Evolutionary conservation across 148 eudicot species (phyloP).

Genomic region (Rheum nobile): DNA sequence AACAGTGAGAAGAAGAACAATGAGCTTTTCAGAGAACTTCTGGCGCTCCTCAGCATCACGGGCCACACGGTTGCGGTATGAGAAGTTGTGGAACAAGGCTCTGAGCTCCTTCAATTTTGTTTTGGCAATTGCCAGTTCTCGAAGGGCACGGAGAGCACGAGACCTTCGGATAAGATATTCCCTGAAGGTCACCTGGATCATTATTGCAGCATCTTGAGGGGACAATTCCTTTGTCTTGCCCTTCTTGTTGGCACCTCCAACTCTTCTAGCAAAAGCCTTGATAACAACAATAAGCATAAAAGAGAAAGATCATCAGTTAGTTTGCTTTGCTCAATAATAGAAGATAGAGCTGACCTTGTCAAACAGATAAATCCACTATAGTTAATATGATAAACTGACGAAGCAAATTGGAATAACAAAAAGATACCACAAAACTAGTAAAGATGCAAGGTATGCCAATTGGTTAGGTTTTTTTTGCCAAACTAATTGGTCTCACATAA

Average conservation of each 20-base stretch:
- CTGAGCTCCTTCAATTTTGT: conserved; percentile 82
- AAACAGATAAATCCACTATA: background rate
- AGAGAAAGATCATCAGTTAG: background rate
- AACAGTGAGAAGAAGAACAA: conserved; percentile 88
- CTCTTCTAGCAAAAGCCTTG: conserved; percentile 76
- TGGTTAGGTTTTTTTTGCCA: background rate
- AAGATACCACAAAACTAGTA: background rate
- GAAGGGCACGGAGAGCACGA: conserved; percentile 73
- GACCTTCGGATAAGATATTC: conserved; percentile 75
- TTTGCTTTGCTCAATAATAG: background rate
- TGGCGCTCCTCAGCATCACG: conserved; percentile 87
- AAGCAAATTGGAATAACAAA: background rate
- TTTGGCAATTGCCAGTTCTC: conserved; percentile 83
- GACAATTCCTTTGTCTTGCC: conserved; percentile 77
- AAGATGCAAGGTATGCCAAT: background rate
- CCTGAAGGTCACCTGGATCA: conserved; percentile 70
- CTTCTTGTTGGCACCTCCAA: conserved; percentile 22
- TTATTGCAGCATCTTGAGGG: conserved; percentile 65
- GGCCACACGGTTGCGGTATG: conserved; percentile 59
- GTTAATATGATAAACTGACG: background rate
- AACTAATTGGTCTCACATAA: background rate
- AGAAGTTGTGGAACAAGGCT: conserved; percentile 70
- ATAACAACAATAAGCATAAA: background rate
- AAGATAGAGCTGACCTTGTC: background rate
- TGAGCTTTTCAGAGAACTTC: conserved; percentile 70